These are phyloP conservation scores for Scheffersomyces spartinae DNA, from an alignment of 805 yeast genomes.

Conservation along the genomic window DNA sequence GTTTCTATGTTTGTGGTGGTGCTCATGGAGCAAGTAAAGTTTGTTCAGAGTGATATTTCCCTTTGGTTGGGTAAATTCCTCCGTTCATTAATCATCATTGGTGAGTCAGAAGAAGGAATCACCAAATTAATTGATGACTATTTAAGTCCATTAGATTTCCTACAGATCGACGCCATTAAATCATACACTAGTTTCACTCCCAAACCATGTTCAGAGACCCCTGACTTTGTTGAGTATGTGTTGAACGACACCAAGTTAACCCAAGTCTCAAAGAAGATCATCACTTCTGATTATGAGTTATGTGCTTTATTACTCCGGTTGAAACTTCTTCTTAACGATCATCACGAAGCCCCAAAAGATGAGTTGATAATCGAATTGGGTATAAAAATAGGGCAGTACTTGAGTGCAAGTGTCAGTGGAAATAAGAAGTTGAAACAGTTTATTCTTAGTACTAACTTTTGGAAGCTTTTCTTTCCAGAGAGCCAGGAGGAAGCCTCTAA, in stretches of 20 bases:
- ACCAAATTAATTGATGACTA: conserved; percentile 6
- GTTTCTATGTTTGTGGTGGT: conserved; percentile 22
- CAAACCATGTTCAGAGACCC: too few species aligned
- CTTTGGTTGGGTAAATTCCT: conserved; percentile 43
- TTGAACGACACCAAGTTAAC: too few species aligned
- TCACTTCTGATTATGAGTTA: conserved; percentile 36
- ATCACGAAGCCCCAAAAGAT: conserved; percentile 9
- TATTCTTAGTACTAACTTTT: conserved; percentile 13
- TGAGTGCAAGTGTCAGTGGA: conserved; percentile 7
- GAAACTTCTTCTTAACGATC: conserved; percentile 13
- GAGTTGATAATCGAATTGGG: conserved; percentile 21
- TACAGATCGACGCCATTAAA: too few species aligned
- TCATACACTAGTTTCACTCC: too few species aligned
- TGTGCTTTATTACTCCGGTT: conserved; percentile 34
- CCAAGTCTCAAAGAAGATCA: conserved; percentile 28
- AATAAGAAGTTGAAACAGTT: conserved; percentile 6
- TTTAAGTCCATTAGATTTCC: too few species aligned
- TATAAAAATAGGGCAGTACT: conserved; percentile 33
- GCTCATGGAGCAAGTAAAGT: conserved; percentile 59
- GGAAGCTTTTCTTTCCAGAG: conserved; percentile 12
- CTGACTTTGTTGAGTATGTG: too few species aligned
- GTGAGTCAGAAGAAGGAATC: conserved; percentile 39
- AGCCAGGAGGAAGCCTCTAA: conserved; percentile 2
- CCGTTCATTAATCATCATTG: conserved; percentile 38
- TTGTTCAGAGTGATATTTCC: conserved; percentile 24